Base-by-base conservation (phyloP, 108 stramenopile genomes). In the Fistulifera solaris region DNA sequence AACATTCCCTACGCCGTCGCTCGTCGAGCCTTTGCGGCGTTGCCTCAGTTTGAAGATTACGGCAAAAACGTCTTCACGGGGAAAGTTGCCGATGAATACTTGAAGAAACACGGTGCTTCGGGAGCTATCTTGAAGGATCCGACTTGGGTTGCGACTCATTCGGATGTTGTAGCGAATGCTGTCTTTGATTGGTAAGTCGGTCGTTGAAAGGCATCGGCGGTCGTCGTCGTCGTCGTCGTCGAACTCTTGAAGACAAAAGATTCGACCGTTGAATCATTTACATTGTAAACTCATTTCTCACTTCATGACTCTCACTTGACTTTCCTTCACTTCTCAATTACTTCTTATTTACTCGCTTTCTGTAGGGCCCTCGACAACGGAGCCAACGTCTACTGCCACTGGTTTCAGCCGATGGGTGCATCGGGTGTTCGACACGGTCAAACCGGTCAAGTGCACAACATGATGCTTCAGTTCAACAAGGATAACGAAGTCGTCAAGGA, bases 331-430 rank as follows among this genome's bases (percentile, higher is more conserved):
- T 17, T 47, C 27, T 15, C 31, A 35, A 6, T 8, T 35, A 35
- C 8, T 51, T n/a, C 2, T 51, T 16, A 35, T 35, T 35, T 8
- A 35, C 8, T 35, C 31, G 8, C 42, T 46, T 27, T 22, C 26
- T 27, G 55, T 65, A 89, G 89, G 89, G 91, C 91, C 44, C 67
- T 83, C 43, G 94, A 96, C 53, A 81, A 91, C 52, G 92, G 87
- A 35, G 94, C 92, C 58, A 89, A 93, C 69, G 82, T 85, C 41
- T 96, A 87, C 81, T 92, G 90, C 75, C 94, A 96, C 66, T 93
- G 88, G 92, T 96, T 96, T 71, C 94, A 96, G 60, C 94, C 94
- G 42, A 83, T 94, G 88, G 94, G 85, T 18, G 60, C 92, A 55
- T 74, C 68, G 17, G 90, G 91, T 23, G 87, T 96, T 22, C 85